phyloP scores from a whole-genome alignment of 805 yeast genomes.

The Monosporozyma siamensis region DNA sequence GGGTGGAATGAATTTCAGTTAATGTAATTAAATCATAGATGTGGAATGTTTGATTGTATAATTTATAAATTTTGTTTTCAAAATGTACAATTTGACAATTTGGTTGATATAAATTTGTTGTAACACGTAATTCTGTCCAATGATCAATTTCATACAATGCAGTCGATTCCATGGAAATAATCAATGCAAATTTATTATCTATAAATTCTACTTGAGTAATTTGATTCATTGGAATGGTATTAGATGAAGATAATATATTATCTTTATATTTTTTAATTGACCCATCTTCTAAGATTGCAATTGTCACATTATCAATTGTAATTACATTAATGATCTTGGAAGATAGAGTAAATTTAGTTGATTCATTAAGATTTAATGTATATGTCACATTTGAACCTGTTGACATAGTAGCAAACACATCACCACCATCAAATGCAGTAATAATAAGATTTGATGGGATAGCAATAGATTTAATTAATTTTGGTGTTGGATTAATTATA shows the following conservation, averaged over 20 bases:
- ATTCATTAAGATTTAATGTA: constrained; percentile 6
- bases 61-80: constrained; percentile 9
- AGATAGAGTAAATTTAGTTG: constrained; percentile 5
- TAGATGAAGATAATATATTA: background rate
- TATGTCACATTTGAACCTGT: constrained; percentile 3
- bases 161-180: constrained; percentile 4
- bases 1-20: constrained; percentile 7
- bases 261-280: constrained; percentile 21
- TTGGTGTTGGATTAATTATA: constrained; percentile 31
- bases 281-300: constrained; percentile 24
- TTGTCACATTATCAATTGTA: constrained; percentile 8
- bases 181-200: constrained; percentile 5
- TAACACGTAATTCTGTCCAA: constrained; percentile 9
- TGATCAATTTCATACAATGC: constrained; percentile 8
- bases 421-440: constrained; percentile 22
- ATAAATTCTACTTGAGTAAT: constrained; percentile 9
- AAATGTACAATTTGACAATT: constrained; percentile 4
- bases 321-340: constrained; percentile 5
- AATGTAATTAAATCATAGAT: constrained; percentile 9
- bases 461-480: constrained; percentile 24
- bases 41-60: constrained; percentile 3
- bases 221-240: constrained; percentile 7
- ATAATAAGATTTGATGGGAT: constrained; percentile 29
- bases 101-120: background rate
- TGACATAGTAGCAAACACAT: constrained; percentile 8